Conservation (phyloP, 2,329 filamentous ascomycete species). For the Trichophyton benhamiae region DNA sequence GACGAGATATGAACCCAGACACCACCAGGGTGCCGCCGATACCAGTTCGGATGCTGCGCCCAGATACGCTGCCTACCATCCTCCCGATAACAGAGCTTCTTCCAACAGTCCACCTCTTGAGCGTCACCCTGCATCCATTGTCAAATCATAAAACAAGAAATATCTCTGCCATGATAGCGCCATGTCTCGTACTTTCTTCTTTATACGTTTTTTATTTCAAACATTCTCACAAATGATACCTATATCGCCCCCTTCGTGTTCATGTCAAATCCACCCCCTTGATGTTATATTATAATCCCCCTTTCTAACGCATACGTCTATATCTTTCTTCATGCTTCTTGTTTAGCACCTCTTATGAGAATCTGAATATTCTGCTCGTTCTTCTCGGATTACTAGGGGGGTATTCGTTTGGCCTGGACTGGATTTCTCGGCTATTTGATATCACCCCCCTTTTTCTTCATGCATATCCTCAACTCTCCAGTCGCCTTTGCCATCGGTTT, state of each 20-base stretch:
- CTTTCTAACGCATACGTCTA: not conserved
- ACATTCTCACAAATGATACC: not conserved
- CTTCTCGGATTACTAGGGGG: not conserved
- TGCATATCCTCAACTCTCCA: no score
- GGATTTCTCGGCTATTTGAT: not conserved
- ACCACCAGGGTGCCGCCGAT: conserved; percentile 2
- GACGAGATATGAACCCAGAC: conserved; percentile 6
- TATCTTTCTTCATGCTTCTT: not conserved
- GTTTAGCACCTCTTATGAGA: not conserved
- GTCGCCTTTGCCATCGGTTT: not conserved
- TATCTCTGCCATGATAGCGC: not conserved
- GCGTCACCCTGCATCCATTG: not conserved
- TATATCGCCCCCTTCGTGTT: not conserved
- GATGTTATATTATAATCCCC: not conserved
- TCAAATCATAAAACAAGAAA: not conserved
- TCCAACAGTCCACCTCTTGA: conserved; percentile 5
- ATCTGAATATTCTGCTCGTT: not conserved
- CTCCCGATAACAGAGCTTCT: not conserved
- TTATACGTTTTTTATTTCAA: not conserved
- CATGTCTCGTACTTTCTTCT: not conserved
- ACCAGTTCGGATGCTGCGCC: conserved; percentile 4
- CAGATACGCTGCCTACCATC: conserved; percentile 6
- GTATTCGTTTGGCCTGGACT: not conserved
- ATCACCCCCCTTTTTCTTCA: not conserved
- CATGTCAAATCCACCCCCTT: not conserved